Conservation (phyloP, 768 basidiomycete genomes). For the Glaciozyma antarctica region DNA sequence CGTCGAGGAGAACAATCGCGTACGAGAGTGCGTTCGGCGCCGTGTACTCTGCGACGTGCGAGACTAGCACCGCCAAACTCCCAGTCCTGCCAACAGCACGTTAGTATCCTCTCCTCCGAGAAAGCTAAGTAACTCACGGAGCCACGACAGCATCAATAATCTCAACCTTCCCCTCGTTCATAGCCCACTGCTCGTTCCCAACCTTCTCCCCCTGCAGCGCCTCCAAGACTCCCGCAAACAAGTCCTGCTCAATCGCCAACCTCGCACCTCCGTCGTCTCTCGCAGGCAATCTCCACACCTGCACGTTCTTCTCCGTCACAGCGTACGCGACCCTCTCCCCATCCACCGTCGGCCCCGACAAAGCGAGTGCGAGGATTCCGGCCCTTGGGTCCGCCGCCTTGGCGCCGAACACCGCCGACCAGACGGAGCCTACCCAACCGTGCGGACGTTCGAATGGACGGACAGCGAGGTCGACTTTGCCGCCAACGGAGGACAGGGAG, state of each 20-base stretch:
- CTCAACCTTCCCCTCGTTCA: slow-evolving; percentile 33
- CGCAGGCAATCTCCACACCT: slow-evolving; percentile 26
- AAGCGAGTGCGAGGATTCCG: slow-evolving; percentile 26
- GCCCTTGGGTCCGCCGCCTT: slow-evolving; percentile 26
- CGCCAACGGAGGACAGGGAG: slow-evolving; percentile 34
- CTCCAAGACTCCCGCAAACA: slow-evolving; percentile 26
- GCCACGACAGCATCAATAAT: slow-evolving; percentile 34
- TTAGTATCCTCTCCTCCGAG: not conserved
- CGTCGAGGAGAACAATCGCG: slow-evolving; percentile 35
- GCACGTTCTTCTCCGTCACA: slow-evolving; percentile 30
- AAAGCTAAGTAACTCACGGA: not conserved
- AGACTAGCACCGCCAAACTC: slow-evolving; percentile 37
- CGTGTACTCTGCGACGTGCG: slow-evolving; percentile 28
- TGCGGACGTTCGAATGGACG: slow-evolving; percentile 33
- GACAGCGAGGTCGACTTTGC: slow-evolving; percentile 33
- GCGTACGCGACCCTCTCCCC: slow-evolving; percentile 32
- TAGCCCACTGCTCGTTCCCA: slow-evolving; percentile 34
- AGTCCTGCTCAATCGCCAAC: slow-evolving; percentile 23
- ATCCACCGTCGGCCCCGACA: slow-evolving; percentile 27
- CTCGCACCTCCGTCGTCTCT: slow-evolving; percentile 18
- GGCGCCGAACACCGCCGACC: slow-evolving; percentile 33
- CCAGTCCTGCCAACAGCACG: slow-evolving; percentile 17
- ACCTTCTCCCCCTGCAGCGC: slow-evolving; percentile 33
- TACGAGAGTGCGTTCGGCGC: slow-evolving; percentile 28
- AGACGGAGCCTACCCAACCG: slow-evolving; percentile 38